Conservation (phyloP, 176 grass and related monocot species). For the Rhynchospora breviuscula region DNA sequence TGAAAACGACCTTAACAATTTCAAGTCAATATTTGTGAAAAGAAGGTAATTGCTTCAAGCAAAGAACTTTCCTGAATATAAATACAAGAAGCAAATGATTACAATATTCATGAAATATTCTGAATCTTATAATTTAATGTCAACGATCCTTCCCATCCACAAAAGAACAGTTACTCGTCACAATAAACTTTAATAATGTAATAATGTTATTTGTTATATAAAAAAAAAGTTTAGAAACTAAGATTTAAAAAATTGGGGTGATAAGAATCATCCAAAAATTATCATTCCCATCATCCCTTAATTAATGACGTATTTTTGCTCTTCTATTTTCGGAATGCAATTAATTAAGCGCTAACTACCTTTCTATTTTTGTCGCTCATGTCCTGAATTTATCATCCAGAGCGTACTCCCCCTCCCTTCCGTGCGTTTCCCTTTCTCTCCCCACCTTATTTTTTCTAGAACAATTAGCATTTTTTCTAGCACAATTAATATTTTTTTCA, state of each 20-base stretch:
- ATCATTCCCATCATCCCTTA: too few species aligned
- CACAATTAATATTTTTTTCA: too few species aligned
- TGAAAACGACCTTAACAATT: background rate
- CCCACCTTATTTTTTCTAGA: too few species aligned
- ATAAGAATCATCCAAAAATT: too few species aligned
- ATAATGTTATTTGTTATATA: background rate
- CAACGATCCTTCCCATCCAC: background rate
- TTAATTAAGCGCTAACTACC: too few species aligned
- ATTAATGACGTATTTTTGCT: too few species aligned
- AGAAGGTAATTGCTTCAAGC: background rate
- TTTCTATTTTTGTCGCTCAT: too few species aligned
- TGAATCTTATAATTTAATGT: background rate
- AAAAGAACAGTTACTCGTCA: background rate
- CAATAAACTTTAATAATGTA: background rate
- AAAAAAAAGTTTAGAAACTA: background rate
- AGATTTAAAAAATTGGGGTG: background rate
- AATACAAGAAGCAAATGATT: conserved; percentile 3
- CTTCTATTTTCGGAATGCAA: too few species aligned
- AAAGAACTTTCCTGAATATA: background rate
- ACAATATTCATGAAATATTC: conserved; percentile 1
- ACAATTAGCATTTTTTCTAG: too few species aligned
- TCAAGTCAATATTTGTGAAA: background rate
- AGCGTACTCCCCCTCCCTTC: too few species aligned
- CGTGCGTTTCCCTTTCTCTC: too few species aligned
- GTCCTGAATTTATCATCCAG: too few species aligned